A percentile compares a stretch with the other conserved stretches of the same genome.
phyloP scores from a whole-genome alignment of 805 yeast species.

The Yarrowia bubula region DNA sequence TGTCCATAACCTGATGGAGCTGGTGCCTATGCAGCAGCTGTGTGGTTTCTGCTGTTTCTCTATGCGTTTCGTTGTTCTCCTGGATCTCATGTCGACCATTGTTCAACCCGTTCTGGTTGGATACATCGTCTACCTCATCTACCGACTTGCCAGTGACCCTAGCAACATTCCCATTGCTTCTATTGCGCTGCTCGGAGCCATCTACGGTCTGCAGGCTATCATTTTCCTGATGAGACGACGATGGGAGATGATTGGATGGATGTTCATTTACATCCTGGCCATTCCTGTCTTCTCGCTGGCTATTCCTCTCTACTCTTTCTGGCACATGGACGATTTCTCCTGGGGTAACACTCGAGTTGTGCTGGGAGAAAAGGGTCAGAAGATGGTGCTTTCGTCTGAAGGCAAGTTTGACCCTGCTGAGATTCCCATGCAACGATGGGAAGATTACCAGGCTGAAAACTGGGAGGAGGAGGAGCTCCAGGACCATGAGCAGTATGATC shows the following conservation, averaged over 20 bases:
- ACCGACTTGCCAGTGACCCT: conserved; percentile 48
- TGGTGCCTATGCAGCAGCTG: conserved; percentile 56
- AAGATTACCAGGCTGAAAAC: conserved; percentile 54
- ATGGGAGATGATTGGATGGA: conserved; percentile 54
- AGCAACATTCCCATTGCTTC: conserved; percentile 55
- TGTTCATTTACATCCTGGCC: conserved; percentile 55
- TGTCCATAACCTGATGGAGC: conserved; percentile 59
- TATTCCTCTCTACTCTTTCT: conserved; percentile 56
- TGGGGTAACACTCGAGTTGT: conserved; percentile 67
- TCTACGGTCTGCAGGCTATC: conserved; percentile 57
- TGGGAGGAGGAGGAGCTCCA: conserved; percentile 36
- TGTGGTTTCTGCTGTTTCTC: conserved; percentile 67
- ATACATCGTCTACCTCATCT: conserved; percentile 49
- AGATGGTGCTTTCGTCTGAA: conserved; percentile 47
- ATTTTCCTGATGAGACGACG: conserved; percentile 49
- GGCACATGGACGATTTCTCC: conserved; percentile 66
- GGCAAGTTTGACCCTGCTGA: conserved; percentile 56
- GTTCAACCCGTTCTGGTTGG: conserved; percentile 61
- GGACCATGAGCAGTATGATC: conserved; percentile 17
- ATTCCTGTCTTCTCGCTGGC: conserved; percentile 60
- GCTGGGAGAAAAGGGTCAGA: conserved; percentile 52
- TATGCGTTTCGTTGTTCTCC: conserved; percentile 57
- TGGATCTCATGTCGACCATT: conserved; percentile 58
- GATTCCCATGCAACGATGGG: conserved; percentile 57
- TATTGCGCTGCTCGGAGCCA: conserved; percentile 52